Base-by-base conservation (phyloP, 176 grass and related monocot species). In the bread wheat (Triticum aestivum) region DNA sequence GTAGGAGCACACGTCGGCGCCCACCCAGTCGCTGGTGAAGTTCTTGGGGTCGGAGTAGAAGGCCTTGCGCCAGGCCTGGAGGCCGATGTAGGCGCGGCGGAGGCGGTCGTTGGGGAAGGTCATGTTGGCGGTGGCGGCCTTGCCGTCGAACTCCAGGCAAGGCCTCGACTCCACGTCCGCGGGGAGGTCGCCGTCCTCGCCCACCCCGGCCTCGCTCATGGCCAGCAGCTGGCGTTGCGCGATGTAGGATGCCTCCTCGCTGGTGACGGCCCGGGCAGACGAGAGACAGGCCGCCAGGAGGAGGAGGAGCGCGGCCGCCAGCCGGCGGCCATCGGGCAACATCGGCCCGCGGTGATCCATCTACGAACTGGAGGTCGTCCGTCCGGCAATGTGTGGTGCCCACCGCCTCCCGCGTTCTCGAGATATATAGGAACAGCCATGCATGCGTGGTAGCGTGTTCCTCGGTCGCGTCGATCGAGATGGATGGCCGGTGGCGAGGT, bases 41-140 rank as follows among this genome's bases (percentile, higher is more conserved):
- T 81, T 78, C 29, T 33, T 75, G 17, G 92, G 92, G 77, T 94
- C 89, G 5, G 92, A 94, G 80, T 94, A 94, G 69, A 94, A 91
- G 1, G 92, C 92, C n/a, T 73, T 84, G 5, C 49, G 77, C 89
- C 92, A 94, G 1, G 89, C 89, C 35, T 94, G 92, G 0, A 94
- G 77, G 5, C 89, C 89, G 61, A 94, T 89, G 83, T 91, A 94
- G 0, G 92, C 89, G 4, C 58, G 42, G 24, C 84, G 86, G 58
- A 94, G 92, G 8, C 84, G 92, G 0, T 9, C 69, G 75, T 94
- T 91, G 1, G 92, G 24, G 63, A 94, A 75, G 41, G 24, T 49
- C 23, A 49, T 73, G 12, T 3, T 44, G 61, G 24, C 44, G 26
- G 42, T 35, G 13, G 10, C 13, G 21, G 14, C 82, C 54, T 37